phyloP scores from a whole-genome alignment of 1,284 basidiomycete species.

The Sanghuangporus weigelae region DNA sequence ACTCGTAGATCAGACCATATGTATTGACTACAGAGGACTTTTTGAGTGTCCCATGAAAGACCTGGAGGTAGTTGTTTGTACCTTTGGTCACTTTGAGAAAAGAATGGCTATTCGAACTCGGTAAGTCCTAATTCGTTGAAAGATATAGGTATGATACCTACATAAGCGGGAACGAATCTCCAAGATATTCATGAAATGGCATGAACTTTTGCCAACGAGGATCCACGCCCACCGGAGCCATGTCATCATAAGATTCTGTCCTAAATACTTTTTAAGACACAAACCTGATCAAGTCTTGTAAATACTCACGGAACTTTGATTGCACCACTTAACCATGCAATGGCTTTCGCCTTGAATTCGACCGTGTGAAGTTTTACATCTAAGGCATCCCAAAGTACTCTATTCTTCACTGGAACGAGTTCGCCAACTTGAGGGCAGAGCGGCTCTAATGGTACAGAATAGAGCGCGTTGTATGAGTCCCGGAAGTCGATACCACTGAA shows the following conservation, averaged over 20 bases:
- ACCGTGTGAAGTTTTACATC: conserved; percentile 36
- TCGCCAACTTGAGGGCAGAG: conserved; percentile 43
- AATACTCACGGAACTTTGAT: conserved; percentile 32
- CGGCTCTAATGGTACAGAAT: neutral
- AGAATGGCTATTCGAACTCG: conserved; percentile 26
- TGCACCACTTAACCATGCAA: conserved; percentile 52
- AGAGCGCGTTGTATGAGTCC: neutral
- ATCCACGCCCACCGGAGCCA: conserved; percentile 21
- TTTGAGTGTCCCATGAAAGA: too few relatives aligned
- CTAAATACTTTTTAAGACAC: neutral
- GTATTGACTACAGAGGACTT: conserved; percentile 31
- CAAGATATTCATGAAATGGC: conserved; percentile 21
- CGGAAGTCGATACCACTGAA: neutral
- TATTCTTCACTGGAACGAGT: conserved; percentile 39
- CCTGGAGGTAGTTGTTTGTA: neutral
- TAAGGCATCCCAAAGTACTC: conserved; percentile 36
- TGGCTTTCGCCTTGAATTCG: conserved; percentile 40
- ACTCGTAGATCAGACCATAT: conserved; percentile 44
- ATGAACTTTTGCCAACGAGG: conserved; percentile 22
- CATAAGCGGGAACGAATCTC: conserved; percentile 21
- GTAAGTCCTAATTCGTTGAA: neutral
- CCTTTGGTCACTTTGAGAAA: conserved; percentile 31
- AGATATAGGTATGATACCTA: neutral
- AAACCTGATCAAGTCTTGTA: neutral
- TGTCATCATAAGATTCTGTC: conserved; percentile 17